Evolutionary conservation across 176 grass and related monocot genomes (phyloP).

Genomic region (Poa pratensis): DNA sequence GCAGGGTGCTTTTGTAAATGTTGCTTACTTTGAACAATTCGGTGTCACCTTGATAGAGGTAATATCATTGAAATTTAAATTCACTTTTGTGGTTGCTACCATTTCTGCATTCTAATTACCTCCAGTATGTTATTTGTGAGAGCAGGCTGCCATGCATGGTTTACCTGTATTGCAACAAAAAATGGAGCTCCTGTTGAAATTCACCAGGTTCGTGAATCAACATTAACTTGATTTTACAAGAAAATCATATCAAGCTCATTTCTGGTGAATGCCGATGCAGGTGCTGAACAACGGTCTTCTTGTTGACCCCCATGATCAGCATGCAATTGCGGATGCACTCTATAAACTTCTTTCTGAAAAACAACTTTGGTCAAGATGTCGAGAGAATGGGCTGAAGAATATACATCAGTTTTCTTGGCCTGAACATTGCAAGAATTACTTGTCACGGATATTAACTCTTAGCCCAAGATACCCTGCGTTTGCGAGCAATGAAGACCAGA

Average conservation of each 20-base stretch:
- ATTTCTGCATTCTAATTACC: constrained; percentile 32
- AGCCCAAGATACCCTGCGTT: constrained; percentile 48
- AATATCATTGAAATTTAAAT: constrained; percentile 24
- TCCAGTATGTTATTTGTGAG: neutral
- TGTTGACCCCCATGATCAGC: constrained; percentile 76
- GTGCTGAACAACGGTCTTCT: constrained; percentile 75
- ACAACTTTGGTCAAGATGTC: constrained; percentile 69
- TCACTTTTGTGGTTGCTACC: constrained; percentile 10
- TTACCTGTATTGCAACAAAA: constrained; percentile 80
- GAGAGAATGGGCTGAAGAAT: constrained; percentile 72
- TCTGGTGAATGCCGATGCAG: constrained; percentile 42
- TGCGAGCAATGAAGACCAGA: constrained; percentile 42
- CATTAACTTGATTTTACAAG: constrained; percentile 16
- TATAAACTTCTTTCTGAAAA: constrained; percentile 75
- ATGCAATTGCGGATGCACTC: constrained; percentile 75
- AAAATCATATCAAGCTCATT: constrained; percentile 27
- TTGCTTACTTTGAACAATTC: constrained; percentile 75
- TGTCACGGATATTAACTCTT: constrained; percentile 66
- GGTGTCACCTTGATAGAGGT: constrained; percentile 86
- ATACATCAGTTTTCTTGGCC: constrained; percentile 83
- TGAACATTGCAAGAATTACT: constrained; percentile 82
- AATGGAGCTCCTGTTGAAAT: constrained; percentile 84
- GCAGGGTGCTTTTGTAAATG: constrained; percentile 82
- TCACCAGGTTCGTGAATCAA: constrained; percentile 49
- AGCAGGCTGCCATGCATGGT: constrained; percentile 73